Percentiles rank a stretch among this genome's conserved stretches.
Evolutionary conservation across 305 asterid species (phyloP).

Genomic region (Withania somnifera): DNA sequence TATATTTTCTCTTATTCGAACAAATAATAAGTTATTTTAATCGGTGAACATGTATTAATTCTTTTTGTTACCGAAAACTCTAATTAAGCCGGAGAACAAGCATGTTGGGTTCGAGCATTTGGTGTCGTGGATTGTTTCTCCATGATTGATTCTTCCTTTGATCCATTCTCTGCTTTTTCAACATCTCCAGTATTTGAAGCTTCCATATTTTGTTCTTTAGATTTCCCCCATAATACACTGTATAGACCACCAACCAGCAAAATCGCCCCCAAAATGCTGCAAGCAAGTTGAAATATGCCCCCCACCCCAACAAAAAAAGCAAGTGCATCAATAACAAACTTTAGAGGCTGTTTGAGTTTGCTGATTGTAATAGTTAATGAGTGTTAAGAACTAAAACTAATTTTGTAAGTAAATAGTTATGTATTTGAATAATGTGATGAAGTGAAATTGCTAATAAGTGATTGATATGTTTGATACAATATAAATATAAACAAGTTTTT

Average conservation of each 20-base stretch:
- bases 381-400: neutral
- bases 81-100: neutral
- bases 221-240: conserved; percentile 80
- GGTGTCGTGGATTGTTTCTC: neutral
- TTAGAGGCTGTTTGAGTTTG: neutral
- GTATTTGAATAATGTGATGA: neutral
- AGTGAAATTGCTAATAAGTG: neutral
- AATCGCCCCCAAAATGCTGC: conserved; percentile 64
- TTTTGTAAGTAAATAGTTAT: neutral
- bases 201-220: conserved; percentile 39
- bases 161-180: conserved; percentile 27
- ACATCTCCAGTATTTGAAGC: conserved; percentile 12
- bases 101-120: neutral
- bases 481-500: neutral
- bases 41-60: neutral
- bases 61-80: neutral
- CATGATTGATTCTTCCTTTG: conserved; percentile 10
- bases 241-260: conserved; percentile 74
- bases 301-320: too few relatives aligned
- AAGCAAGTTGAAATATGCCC: neutral
- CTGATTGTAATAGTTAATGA: neutral
- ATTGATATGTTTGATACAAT: neutral
- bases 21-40: neutral
- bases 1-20: neutral
- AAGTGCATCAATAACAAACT: neutral